Conservation (phyloP, 2,329 filamentous ascomycete genomes). For the Blumeriella jaapii region DNA sequence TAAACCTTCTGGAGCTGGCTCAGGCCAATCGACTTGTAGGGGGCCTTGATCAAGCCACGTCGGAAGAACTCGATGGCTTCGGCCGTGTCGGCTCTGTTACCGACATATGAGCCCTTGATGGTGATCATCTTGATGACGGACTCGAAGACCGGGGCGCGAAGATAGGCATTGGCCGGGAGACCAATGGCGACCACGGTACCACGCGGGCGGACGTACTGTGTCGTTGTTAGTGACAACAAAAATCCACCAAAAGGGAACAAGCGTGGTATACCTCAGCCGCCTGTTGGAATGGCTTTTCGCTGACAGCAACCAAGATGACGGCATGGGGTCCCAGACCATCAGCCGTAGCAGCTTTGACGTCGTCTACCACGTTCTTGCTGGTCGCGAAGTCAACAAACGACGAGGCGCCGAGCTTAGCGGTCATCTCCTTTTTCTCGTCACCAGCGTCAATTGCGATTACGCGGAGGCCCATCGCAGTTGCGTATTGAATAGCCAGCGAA, state of each 20-base stretch:
- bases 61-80: conserved; percentile 88
- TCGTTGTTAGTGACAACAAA: background rate
- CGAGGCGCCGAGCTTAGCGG: conserved; percentile 56
- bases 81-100: conserved; percentile 75
- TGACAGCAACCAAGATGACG: conserved; percentile 74
- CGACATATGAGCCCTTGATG: conserved; percentile 90
- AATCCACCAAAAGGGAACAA: background rate
- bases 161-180: conserved; percentile 66
- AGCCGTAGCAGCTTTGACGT: conserved; percentile 69
- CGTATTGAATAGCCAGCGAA: conserved; percentile 73
- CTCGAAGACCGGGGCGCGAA: conserved; percentile 79
- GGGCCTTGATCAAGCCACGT: conserved; percentile 62
- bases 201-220: conserved; percentile 67
- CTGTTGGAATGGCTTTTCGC: conserved; percentile 92
- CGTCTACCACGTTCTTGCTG: conserved; percentile 66
- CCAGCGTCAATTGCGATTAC: conserved; percentile 76
- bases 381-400: conserved; percentile 71
- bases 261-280: conserved; percentile 53
- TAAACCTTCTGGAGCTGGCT: conserved; percentile 73
- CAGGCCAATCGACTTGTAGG: conserved; percentile 75
- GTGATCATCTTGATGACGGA: conserved; percentile 82
- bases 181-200: conserved; percentile 84
- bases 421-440: conserved; percentile 66
- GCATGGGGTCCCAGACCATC: conserved; percentile 81
- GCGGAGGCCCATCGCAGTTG: conserved; percentile 77